phyloP scores from a whole-genome alignment of 2,329 filamentous ascomycete genomes.

The Trichoderma brevicompactum region DNA sequence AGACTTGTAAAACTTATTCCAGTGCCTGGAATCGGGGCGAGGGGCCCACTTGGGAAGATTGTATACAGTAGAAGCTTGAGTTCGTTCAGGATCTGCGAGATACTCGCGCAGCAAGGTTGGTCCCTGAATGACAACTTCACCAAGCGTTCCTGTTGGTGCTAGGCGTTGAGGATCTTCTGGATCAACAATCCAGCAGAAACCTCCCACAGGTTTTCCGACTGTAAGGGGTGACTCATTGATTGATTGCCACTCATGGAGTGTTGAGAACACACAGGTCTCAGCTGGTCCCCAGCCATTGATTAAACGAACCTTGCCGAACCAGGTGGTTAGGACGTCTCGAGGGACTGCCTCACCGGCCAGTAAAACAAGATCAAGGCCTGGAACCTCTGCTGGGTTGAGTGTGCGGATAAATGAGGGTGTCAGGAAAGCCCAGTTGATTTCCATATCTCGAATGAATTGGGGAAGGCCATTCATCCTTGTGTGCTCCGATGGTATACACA shows the following conservation, averaged over 20 bases:
- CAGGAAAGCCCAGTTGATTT: constrained; percentile 25
- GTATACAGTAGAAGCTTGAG: constrained; percentile 2
- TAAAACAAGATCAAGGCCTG: constrained; percentile 26
- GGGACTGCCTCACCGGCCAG: constrained; percentile 30
- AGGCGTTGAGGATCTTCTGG: constrained; percentile 21
- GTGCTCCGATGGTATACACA: constrained; percentile 25
- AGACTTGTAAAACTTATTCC: constrained; percentile 47
- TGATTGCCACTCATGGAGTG: constrained; percentile 28
- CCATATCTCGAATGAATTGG: constrained; percentile 18
- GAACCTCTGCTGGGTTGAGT: constrained; percentile 16
- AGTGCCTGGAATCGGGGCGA: constrained; percentile 29
- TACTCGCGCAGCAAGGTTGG: constrained; percentile 23
- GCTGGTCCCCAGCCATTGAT: constrained; percentile 33
- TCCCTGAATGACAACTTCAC: constrained; percentile 26
- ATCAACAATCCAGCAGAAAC: constrained; percentile 27
- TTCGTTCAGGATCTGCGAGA: constrained; percentile 22
- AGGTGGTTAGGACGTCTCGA: constrained; percentile 25
- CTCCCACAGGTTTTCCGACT: constrained; percentile 26
- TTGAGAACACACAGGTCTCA: constrained; percentile 30
- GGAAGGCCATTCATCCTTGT: constrained; percentile 25
- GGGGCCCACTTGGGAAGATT: constrained; percentile 40
- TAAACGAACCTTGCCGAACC: constrained; percentile 28
- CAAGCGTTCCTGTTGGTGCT: constrained; percentile 15
- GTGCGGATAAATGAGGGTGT: constrained; percentile 26
- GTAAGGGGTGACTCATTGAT: constrained; percentile 24